Conservation (phyloP, 2,329 filamentous ascomycete genomes). For the Epicoccum nigrum region DNA sequence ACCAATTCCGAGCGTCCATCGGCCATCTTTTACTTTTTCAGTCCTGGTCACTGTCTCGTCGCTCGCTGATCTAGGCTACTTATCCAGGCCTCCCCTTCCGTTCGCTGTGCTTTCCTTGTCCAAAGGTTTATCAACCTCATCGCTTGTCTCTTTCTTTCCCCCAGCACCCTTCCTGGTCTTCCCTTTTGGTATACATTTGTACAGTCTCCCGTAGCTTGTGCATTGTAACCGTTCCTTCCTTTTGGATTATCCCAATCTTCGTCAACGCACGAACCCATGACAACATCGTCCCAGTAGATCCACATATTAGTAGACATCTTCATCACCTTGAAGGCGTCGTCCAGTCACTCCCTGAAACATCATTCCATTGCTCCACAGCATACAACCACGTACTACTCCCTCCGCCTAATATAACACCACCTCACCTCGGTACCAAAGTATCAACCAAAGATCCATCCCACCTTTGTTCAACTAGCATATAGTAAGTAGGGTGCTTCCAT, state of each 20-base stretch:
- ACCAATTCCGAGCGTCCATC: constrained; percentile 48
- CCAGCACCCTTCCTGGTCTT: constrained; percentile 42
- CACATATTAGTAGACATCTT: constrained; percentile 49
- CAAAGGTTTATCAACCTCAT: constrained; percentile 52
- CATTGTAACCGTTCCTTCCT: constrained; percentile 49
- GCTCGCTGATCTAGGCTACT: constrained; percentile 49
- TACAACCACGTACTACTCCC: constrained; percentile 24
- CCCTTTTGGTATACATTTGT: constrained; percentile 45
- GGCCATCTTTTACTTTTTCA: constrained; percentile 53
- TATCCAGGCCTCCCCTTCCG: constrained; percentile 47
- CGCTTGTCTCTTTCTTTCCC: constrained; percentile 48
- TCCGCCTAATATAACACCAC: constrained; percentile 35
- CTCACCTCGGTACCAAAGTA: constrained; percentile 19
- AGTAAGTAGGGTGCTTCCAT: constrained; percentile 22
- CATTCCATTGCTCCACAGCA: constrained; percentile 29
- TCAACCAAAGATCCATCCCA: constrained; percentile 17
- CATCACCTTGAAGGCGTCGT: constrained; percentile 49
- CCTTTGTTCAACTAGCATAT: constrained; percentile 14
- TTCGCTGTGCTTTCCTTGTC: constrained; percentile 46
- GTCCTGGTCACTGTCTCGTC: constrained; percentile 47
- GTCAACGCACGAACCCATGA: constrained; percentile 41
- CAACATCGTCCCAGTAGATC: constrained; percentile 36
- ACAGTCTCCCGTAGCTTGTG: constrained; percentile 40
- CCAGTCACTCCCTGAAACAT: constrained; percentile 48
- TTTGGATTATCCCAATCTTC: constrained; percentile 36